Conservation (phyloP, 192 early-diverging fungal genomes). For the Coemansia sp. region DNA sequence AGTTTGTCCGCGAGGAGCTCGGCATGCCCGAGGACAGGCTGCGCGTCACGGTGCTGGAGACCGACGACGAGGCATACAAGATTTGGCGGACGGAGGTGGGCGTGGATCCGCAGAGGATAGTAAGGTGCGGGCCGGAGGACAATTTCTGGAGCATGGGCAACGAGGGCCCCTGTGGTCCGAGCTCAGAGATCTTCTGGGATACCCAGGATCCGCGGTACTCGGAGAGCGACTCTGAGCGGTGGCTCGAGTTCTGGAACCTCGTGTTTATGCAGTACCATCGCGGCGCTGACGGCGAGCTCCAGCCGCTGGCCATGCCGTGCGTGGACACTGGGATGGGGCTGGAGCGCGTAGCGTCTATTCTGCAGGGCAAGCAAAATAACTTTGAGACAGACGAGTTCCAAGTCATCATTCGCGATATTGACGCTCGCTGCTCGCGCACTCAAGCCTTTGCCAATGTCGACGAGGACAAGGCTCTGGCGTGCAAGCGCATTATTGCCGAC, state of each 20-base stretch:
- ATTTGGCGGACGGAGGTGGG: constrained; percentile 84
- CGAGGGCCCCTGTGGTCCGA: constrained; percentile 96
- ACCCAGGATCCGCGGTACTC: constrained; percentile 88
- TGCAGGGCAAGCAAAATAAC: constrained; percentile 93
- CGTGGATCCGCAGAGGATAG: constrained; percentile 75
- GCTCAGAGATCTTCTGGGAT: constrained; percentile 98
- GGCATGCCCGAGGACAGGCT: constrained; percentile 78
- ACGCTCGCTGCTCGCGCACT: constrained; percentile 50
- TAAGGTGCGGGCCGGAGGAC: constrained; percentile 85
- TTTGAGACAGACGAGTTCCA: constrained; percentile 96
- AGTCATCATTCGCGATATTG: constrained; percentile 76
- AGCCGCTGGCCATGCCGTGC: constrained; percentile 86
- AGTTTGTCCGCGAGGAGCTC: constrained; percentile 84
- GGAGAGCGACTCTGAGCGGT: constrained; percentile 86
- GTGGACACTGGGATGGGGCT: constrained; percentile 99
- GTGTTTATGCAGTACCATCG: constrained; percentile 99
- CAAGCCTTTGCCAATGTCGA: constrained; percentile 58
- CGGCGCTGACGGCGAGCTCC: constrained; percentile 79
- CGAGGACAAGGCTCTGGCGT: constrained; percentile 82
- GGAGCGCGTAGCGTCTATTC: constrained; percentile 91
- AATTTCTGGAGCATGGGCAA: constrained; percentile 99
- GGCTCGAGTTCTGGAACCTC: constrained; percentile 98
- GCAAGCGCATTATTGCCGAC: constrained; percentile 97
- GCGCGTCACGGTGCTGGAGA: constrained; percentile 92
- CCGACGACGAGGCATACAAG: constrained; percentile 78